Conservation (phyloP, 2,329 filamentous ascomycete genomes). For the Cladobotryum protrusum region DNA sequence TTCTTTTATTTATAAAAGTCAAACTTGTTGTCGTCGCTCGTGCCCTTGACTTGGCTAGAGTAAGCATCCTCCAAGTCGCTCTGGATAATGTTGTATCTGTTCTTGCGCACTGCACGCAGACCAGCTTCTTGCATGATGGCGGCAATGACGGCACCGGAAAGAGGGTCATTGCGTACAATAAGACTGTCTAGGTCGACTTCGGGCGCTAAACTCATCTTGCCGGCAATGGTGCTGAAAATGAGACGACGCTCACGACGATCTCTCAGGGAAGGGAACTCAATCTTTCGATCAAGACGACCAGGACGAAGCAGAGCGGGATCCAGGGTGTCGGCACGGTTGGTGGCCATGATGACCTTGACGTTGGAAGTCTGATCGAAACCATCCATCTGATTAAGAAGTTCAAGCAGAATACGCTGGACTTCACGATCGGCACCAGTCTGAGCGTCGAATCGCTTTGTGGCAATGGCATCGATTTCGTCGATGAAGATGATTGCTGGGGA, state of each 20-base stretch:
- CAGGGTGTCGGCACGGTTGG: conserved; percentile 94
- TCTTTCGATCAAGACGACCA: conserved; percentile 94
- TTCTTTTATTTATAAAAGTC: conserved; percentile 77
- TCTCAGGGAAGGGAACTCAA: conserved; percentile 92
- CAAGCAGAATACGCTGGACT: conserved; percentile 95
- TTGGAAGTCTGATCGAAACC: conserved; percentile 98
- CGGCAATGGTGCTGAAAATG: conserved; percentile 95
- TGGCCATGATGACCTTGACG: conserved; percentile 99
- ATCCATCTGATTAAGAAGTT: conserved; percentile 99
- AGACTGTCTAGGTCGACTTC: conserved; percentile 95
- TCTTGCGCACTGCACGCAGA: conserved; percentile 89
- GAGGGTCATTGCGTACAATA: conserved; percentile 92
- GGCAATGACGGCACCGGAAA: conserved; percentile 92
- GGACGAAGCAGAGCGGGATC: conserved; percentile 92
- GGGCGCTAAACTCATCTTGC: conserved; percentile 94
- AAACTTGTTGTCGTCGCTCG: conserved; percentile 63
- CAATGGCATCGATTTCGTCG: conserved; percentile 97
- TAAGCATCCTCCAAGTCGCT: conserved; percentile 95
- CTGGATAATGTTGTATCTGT: conserved; percentile 99
- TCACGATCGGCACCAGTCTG: conserved; percentile 97
- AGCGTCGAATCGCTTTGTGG: conserved; percentile 97
- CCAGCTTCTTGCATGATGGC: conserved; percentile 99
- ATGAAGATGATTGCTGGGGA: conserved; percentile 99
- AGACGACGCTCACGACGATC: conserved; percentile 91
- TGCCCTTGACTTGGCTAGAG: conserved; percentile 88